These are phyloP conservation scores for Ligustrum vulgare DNA, from an alignment of 257 asterid species.

Conservation along the genomic window DNA sequence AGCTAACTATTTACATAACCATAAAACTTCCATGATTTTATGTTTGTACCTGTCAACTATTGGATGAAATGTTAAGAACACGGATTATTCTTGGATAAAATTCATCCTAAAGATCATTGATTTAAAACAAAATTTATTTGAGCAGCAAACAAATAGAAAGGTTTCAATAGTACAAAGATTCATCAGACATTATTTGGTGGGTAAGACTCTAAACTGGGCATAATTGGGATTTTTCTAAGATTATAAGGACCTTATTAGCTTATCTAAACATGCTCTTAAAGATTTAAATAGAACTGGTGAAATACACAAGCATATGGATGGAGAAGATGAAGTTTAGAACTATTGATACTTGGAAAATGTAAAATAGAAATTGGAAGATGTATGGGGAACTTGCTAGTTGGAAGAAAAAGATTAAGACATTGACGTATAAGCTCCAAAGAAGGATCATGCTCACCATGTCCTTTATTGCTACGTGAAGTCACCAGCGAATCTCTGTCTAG, in stretches of 20 bases:
- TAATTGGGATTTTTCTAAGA: too few species aligned
- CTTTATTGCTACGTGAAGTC: too few species aligned
- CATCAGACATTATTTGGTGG: neutral
- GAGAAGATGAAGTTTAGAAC: neutral
- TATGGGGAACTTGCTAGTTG: neutral
- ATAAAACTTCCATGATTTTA: conserved; percentile 9
- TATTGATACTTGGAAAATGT: neutral
- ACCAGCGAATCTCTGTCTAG: too few species aligned
- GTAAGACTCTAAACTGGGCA: neutral
- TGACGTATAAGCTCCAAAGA: too few species aligned
- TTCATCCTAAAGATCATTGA: conserved; percentile 4
- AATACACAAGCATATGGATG: neutral
- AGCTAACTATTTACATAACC: neutral
- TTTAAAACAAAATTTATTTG: neutral
- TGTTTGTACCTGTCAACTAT: neutral
- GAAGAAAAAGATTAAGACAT: neutral
- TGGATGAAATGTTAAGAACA: conserved; percentile 3
- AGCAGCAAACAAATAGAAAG: neutral
- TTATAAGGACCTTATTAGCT: too few species aligned
- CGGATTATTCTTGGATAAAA: neutral
- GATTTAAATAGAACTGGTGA: too few species aligned
- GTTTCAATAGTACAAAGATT: neutral
- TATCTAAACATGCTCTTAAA: too few species aligned
- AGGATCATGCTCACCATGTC: too few species aligned
- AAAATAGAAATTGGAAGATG: neutral